Evolutionary conservation across 495 filamentous ascomycete genomes (phyloP).

Genomic region (Penicillium argentinense): DNA sequence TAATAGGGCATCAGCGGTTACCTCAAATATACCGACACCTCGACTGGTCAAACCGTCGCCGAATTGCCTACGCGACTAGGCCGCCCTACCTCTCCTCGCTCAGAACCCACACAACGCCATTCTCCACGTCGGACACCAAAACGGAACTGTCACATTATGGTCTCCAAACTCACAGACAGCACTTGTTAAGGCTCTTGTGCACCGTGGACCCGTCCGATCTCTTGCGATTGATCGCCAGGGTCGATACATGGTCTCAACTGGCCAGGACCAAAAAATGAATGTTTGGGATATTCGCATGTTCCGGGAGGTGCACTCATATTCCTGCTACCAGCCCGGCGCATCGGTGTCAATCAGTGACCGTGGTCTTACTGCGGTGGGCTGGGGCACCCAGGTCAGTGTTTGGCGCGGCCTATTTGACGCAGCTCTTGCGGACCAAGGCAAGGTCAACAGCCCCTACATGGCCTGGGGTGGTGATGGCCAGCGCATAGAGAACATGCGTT

Average conservation of each 20-base stretch:
- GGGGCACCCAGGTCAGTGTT: constrained; percentile 84
- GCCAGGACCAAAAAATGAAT: constrained; percentile 87
- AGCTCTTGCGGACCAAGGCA: constrained; percentile 67
- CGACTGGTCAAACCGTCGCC: constrained; percentile 80
- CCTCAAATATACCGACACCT: constrained; percentile 93
- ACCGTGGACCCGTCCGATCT: constrained; percentile 87
- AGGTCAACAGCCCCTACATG: constrained; percentile 89
- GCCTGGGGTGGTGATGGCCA: constrained; percentile 86
- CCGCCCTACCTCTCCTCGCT: constrained; percentile 74
- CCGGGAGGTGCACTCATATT: constrained; percentile 88
- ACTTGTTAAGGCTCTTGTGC: constrained; percentile 90
- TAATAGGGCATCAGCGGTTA: constrained; percentile 73
- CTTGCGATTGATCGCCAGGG: constrained; percentile 86
- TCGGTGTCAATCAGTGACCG: constrained; percentile 86
- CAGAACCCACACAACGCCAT: constrained; percentile 93
- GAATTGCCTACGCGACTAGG: constrained; percentile 83
- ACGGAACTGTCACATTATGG: constrained; percentile 92
- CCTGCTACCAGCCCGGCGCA: constrained; percentile 80
- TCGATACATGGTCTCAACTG: constrained; percentile 92
- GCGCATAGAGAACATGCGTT: constrained; percentile 74
- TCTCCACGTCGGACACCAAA: constrained; percentile 87
- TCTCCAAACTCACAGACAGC: constrained; percentile 88
- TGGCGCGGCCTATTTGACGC: constrained; percentile 85
- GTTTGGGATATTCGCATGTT: constrained; percentile 97
- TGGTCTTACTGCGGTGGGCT: constrained; percentile 82